Conservation (phyloP, 1,139 yeast genomes). For the Spencermartinsiella ligniputridi region DNA sequence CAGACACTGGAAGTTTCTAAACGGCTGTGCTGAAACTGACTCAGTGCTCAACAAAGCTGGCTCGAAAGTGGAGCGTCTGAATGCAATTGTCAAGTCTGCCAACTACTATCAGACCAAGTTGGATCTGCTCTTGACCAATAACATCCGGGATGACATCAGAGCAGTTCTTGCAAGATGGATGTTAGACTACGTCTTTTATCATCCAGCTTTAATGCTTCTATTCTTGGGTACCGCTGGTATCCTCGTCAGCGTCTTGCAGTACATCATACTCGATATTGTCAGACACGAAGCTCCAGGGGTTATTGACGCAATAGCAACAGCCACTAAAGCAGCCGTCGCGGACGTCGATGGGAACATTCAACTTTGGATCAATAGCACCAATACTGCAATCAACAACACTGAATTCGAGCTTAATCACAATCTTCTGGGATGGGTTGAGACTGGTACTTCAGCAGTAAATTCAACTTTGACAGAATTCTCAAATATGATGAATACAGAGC, state of each 20-base stretch:
- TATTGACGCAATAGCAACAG: constrained; percentile 11
- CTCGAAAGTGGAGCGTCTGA: constrained; percentile 7
- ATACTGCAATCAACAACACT: constrained; percentile 40
- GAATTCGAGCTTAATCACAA: constrained; percentile 54
- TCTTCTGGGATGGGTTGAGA: constrained; percentile 61
- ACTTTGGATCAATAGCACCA: constrained; percentile 52
- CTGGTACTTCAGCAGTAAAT: constrained; percentile 53
- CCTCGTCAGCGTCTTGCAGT: constrained; percentile 41
- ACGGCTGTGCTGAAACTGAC: constrained; percentile 18
- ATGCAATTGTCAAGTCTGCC: constrained; percentile 13
- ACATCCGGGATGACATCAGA: constrained; percentile 2
- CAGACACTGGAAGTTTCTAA: constrained; percentile 47
- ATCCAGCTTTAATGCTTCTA: constrained; percentile 34
- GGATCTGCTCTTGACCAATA: constrained; percentile 13
- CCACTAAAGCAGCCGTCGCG: constrained; percentile 17
- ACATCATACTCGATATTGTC: constrained; percentile 33
- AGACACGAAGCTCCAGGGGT: constrained; percentile 19
- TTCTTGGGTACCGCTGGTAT: constrained; percentile 42
- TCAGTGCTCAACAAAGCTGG: neutral
- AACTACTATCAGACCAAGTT: constrained; percentile 13
- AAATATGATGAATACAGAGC: constrained; percentile 47
- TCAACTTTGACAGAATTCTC: constrained; percentile 50
- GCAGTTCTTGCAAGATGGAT: constrained; percentile 31
- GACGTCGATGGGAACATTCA: constrained; percentile 20
- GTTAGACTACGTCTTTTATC: constrained; percentile 29